These are phyloP conservation scores for Venturia aucupariae DNA, from an alignment of 2,329 filamentous ascomycete species.

Conservation along the genomic window DNA sequence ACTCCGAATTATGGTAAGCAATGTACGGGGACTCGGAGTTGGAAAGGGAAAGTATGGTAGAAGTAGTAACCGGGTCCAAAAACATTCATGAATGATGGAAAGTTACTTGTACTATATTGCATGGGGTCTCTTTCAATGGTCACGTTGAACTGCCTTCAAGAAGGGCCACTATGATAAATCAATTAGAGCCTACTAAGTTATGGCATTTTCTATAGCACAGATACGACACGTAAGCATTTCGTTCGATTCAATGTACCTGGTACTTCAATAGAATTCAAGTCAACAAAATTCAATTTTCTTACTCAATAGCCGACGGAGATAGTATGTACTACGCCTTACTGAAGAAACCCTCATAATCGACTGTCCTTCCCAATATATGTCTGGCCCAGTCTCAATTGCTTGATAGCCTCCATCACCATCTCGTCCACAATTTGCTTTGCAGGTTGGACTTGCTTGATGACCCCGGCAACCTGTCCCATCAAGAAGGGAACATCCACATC, in stretches of 20 bases:
- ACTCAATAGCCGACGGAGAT: neutral
- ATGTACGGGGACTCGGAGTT: too few relatives aligned
- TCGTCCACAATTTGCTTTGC: constrained; percentile 78
- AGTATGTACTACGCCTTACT: neutral
- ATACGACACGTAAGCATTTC: too few relatives aligned
- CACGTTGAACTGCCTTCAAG: too few relatives aligned
- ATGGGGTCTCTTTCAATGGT: too few relatives aligned
- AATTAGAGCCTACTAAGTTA: too few relatives aligned
- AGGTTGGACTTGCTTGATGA: constrained; percentile 67
- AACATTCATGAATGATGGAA: too few relatives aligned
- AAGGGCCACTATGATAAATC: too few relatives aligned
- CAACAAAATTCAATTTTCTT: neutral
- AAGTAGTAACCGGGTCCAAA: too few relatives aligned
- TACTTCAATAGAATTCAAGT: neutral
- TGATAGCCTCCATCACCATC: constrained; percentile 72
- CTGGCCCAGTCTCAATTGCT: constrained; percentile 54
- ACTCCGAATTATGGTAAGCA: too few relatives aligned
- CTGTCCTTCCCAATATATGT: constrained; percentile 46
- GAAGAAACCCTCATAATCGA: constrained; percentile 29
- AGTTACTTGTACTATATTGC: too few relatives aligned
- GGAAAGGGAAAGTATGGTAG: too few relatives aligned
- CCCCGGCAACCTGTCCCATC: constrained; percentile 88
- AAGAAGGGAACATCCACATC: constrained; percentile 80
- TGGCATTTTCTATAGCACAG: too few relatives aligned
- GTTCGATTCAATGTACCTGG: neutral